Conservation (phyloP, 306 rosid species). For the Cotoneaster glaucophyllus region DNA sequence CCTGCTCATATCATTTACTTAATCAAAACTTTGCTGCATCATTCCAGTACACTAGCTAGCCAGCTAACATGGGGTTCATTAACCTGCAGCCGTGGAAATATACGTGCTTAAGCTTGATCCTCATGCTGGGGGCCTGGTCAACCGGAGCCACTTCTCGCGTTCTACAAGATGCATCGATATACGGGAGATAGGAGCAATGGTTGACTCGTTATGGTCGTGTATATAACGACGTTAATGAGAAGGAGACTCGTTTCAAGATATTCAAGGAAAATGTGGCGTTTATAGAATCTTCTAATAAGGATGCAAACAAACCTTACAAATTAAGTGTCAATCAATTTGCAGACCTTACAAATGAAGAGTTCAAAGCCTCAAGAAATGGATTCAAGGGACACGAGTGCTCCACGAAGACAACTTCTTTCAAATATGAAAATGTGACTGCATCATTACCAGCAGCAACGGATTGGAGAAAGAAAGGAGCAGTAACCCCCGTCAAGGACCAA, state of each 20-base stretch:
- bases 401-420: slow-evolving; percentile 3
- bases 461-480: slow-evolving; percentile 40
- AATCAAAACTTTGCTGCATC: too few relatives aligned
- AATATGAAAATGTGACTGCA: neutral
- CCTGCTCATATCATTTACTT: too few relatives aligned
- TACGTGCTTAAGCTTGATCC: too few relatives aligned
- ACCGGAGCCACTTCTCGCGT: slow-evolving; percentile 25
- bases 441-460: slow-evolving; percentile 26
- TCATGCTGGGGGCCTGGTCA: slow-evolving; percentile 12
- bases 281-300: neutral
- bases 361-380: slow-evolving; percentile 24
- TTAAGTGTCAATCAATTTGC: slow-evolving; percentile 25
- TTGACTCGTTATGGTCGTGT: slow-evolving; percentile 8
- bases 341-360: slow-evolving; percentile 44
- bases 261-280: too few relatives aligned
- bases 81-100: too few relatives aligned
- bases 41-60: too few relatives aligned
- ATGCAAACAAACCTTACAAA: slow-evolving; percentile 28
- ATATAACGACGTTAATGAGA: slow-evolving; percentile 17
- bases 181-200: too few relatives aligned
- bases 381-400: slow-evolving; percentile 40
- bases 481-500: slow-evolving; percentile 43
- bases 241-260: slow-evolving; percentile 22
- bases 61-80: too few relatives aligned
- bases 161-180: too few relatives aligned